Percentiles rank a stretch among this genome's conserved stretches.
Conservation (phyloP, 768 basidiomycete species). For the Amanita rimosa region DNA sequence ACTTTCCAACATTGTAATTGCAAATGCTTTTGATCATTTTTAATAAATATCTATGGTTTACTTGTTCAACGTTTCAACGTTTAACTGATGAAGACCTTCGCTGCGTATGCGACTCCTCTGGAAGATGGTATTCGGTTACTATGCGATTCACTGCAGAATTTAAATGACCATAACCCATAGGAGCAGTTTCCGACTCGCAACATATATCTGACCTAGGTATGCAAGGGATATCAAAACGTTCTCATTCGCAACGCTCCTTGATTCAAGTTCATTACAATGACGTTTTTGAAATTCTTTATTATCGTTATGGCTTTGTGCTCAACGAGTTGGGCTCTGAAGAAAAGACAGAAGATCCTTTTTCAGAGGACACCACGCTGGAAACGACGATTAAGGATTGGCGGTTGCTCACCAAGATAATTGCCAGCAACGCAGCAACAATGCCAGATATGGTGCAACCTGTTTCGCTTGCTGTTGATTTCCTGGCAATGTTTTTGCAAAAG, state of each 20-base stretch:
- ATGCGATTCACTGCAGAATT: background rate
- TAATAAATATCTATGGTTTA: background rate
- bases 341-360: background rate
- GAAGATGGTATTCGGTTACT: background rate
- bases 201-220: background rate
- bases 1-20: background rate
- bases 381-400: background rate
- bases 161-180: background rate
- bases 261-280: background rate
- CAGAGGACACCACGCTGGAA: background rate
- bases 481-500: background rate
- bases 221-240: background rate
- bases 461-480: background rate
- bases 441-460: background rate
- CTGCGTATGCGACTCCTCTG: background rate
- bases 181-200: background rate
- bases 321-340: background rate
- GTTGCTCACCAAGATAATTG: background rate
- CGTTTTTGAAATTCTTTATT: background rate
- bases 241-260: background rate
- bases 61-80: background rate
- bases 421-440: background rate
- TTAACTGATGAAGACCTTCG: background rate
- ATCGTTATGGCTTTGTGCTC: conserved; percentile 1
- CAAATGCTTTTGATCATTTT: background rate